These are phyloP conservation scores for Hypoxylon perforatum DNA, from an alignment of 495 filamentous ascomycete species.

Conservation along the genomic window DNA sequence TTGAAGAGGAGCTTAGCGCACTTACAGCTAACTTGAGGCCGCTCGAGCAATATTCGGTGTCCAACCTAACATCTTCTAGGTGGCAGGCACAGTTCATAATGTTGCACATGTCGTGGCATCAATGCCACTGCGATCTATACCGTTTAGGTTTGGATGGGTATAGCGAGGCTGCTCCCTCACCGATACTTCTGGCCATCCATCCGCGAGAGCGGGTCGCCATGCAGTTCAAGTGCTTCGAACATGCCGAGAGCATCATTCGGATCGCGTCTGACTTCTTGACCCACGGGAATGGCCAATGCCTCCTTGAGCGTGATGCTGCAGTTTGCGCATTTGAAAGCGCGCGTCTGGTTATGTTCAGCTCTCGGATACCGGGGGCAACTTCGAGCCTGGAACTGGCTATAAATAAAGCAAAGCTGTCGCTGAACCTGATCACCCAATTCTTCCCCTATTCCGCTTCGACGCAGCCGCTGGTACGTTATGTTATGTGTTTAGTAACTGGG, in stretches of 20 bases:
- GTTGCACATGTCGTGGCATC: conserved; percentile 46
- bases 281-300: conserved; percentile 10
- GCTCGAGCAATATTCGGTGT: conserved; percentile 32
- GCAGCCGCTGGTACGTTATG: conserved; percentile 27
- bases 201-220: conserved; percentile 31
- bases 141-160: conserved; percentile 44
- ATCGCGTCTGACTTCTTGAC: conserved; percentile 41
- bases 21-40: conserved; percentile 23
- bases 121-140: conserved; percentile 48
- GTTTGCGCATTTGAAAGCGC: conserved; percentile 46
- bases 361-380: conserved; percentile 28
- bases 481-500: not conserved
- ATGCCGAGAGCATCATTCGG: conserved; percentile 43
- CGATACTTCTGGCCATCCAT: conserved; percentile 31
- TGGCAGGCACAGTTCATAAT: conserved; percentile 42
- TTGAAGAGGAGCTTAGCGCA: conserved; percentile 31
- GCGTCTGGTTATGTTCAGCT: conserved; percentile 43
- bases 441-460: conserved; percentile 41
- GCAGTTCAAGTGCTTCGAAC: conserved; percentile 43
- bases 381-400: conserved; percentile 37
- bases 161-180: conserved; percentile 43
- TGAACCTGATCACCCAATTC: conserved; percentile 39
- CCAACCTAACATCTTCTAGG: conserved; percentile 22
- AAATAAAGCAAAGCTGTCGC: conserved; percentile 36
- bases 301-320: conserved; percentile 42